Base-by-base conservation (phyloP, 163 green algal genomes). In the Scenedesmus sp. region DNA sequence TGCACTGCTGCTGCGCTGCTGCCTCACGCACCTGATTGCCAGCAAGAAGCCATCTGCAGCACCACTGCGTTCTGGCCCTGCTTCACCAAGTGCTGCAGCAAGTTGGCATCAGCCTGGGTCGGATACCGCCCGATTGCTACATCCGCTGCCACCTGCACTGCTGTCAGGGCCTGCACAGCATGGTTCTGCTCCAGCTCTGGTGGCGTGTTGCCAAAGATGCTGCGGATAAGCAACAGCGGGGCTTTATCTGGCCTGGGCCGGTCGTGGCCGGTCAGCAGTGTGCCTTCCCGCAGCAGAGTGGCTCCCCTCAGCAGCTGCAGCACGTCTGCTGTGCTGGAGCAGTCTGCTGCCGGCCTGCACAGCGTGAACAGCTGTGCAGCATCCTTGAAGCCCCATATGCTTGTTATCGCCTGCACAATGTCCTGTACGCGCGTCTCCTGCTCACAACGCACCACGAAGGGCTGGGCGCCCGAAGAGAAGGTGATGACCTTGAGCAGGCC, bases 71-170 rank as follows among this genome's bases (percentile, higher is more conserved):
- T 51, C 76, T 92, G 80, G 7, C 79, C 88, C 53, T 92, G 80
- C 61, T 88, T 65, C 6, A 88, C 53, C n/a, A 88, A 46, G 68
- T 92, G 88, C 56, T 92, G 51, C 43, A 88, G 80, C 80, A 83
- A 42, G 7, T 43, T 53, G 59, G 33, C 61, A 68, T 88, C 88
- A 0, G 79, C 79, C 20, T 53, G 40, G 3, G 24, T 12, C 30
- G 87, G 78, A 26, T 91, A 91, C 24, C 76, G 80, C 5, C 78
- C 53, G 26, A 81, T 44, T 0, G 53, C 35, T 40, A 86, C 80
- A 56, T 91, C 87, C 53, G 56, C 87, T 33, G 87, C 87, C 7
- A 91, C 78, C 73, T 91, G 87, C n/a, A 68, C 87, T 49, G 87
- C 87, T 37, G 87, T 87, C 13, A 91, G 40, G 30, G 33, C 72